A percentile compares a stretch with the other conserved stretches of the same genome.
These are phyloP conservation scores for Nitzschia sp. DNA, from an alignment of 108 stramenopile species.

Conservation along the genomic window DNA sequence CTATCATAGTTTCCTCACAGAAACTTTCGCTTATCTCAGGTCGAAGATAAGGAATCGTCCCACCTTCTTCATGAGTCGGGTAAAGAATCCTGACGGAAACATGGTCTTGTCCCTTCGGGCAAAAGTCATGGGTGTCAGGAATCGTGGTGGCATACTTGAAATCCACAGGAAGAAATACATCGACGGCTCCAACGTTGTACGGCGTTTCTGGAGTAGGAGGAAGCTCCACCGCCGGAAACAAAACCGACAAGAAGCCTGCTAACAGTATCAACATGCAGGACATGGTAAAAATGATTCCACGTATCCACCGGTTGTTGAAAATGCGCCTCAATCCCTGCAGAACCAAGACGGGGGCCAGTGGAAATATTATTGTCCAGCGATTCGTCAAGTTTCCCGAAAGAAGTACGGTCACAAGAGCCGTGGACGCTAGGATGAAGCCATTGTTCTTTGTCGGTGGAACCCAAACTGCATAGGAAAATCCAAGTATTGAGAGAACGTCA, in stretches of 20 bases:
- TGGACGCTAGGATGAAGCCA: neutral
- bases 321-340: conserved; percentile 35
- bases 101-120: conserved; percentile 25
- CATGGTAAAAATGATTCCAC: conserved; percentile 6
- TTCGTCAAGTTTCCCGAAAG: conserved; percentile 43
- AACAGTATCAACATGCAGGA: conserved; percentile 29
- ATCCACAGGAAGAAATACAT: conserved; percentile 46
- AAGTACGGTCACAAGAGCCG: conserved; percentile 9
- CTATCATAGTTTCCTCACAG: conserved; percentile 46
- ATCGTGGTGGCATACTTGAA: neutral
- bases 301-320: neutral
- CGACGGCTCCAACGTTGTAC: conserved; percentile 55
- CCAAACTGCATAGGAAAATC: conserved; percentile 7
- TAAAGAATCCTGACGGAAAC: conserved; percentile 54
- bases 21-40: conserved; percentile 26
- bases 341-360: conserved; percentile 52
- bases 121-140: neutral
- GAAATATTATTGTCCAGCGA: conserved; percentile 65
- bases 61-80: conserved; percentile 44
- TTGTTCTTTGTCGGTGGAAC: neutral
- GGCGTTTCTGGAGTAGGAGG: conserved; percentile 9
- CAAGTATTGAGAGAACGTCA: conserved; percentile 20
- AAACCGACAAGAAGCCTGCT: conserved; percentile 25
- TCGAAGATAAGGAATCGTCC: conserved; percentile 31
- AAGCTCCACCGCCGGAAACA: conserved; percentile 53